Conservation (phyloP, 1,284 basidiomycete species). For the Microbotryum saponariae region DNA sequence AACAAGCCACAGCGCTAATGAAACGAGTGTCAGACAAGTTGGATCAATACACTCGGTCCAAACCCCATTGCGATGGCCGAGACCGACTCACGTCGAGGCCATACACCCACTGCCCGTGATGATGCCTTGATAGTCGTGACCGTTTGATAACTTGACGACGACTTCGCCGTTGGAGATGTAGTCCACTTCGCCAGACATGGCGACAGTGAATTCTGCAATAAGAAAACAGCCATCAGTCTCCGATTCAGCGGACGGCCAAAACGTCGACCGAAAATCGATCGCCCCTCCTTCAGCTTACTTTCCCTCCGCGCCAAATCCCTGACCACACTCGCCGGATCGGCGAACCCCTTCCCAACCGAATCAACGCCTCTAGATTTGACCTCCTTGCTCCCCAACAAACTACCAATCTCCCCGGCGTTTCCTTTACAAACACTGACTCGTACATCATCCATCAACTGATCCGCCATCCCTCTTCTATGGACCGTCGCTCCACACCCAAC, state of each 20-base stretch:
- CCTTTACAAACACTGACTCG: background rate
- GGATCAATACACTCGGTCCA: too few species aligned
- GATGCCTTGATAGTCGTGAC: constrained; percentile 62
- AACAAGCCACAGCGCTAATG: constrained; percentile 49
- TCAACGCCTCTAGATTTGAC: constrained; percentile 83
- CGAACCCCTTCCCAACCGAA: constrained; percentile 65
- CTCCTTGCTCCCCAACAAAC: constrained; percentile 65
- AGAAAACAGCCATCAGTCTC: background rate
- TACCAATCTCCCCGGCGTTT: constrained; percentile 58
- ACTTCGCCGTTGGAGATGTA: constrained; percentile 75
- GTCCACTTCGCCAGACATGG: constrained; percentile 73
- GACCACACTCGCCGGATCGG: constrained; percentile 65
- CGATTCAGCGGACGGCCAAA: too few species aligned
- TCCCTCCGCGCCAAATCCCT: constrained; percentile 63
- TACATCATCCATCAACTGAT: background rate
- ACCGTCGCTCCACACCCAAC: constrained; percentile 82
- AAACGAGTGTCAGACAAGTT: constrained; percentile 2
- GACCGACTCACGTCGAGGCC: constrained; percentile 58
- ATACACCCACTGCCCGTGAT: constrained; percentile 91
- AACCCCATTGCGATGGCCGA: constrained; percentile 13
- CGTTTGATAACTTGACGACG: constrained; percentile 66
- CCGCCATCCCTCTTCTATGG: constrained; percentile 55
- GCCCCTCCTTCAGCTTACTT: constrained; percentile 48
- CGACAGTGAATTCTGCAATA: constrained; percentile 64
- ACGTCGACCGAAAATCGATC: background rate